A percentile compares a stretch with the other conserved stretches of the same genome.
Conservation (phyloP, 2,329 filamentous ascomycete genomes). For the Phialophora tarda region DNA sequence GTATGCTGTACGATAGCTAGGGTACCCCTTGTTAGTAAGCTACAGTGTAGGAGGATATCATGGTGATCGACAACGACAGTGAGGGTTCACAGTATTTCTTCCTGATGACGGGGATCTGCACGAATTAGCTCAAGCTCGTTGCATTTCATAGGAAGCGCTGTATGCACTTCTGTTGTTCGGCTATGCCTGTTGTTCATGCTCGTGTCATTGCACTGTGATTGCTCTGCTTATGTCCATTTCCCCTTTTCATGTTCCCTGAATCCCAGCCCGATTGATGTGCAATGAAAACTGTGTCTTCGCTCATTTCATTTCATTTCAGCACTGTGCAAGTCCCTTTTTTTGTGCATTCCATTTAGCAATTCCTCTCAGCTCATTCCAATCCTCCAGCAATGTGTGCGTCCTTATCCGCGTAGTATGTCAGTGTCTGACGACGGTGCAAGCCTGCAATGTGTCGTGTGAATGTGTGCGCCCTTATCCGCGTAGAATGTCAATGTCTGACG, state of each 20-base stretch:
- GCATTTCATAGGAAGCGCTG: background rate
- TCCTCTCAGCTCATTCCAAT: background rate
- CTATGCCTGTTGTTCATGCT: background rate
- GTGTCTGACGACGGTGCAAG: background rate
- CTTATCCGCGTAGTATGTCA: background rate
- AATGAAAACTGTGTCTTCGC: background rate
- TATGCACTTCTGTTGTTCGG: background rate
- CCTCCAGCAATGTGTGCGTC: background rate
- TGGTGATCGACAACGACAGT: background rate
- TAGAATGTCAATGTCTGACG: background rate
- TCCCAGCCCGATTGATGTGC: background rate
- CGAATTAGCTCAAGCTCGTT: background rate
- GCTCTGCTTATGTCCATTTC: background rate
- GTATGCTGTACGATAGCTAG: no score
- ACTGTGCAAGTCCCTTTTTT: background rate
- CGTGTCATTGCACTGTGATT: background rate
- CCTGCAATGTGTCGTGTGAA: background rate
- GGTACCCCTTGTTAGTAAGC: no score
- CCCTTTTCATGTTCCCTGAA: background rate
- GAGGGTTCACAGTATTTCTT: background rate
- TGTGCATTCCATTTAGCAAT: background rate
- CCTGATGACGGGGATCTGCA: background rate
- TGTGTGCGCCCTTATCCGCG: background rate
- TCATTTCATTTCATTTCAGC: background rate
- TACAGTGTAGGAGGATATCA: background rate